Percentiles rank a stretch among this genome's conserved stretches.
phyloP scores from a whole-genome alignment of 2,329 filamentous ascomycete species.

The Grosmannia serpens region DNA sequence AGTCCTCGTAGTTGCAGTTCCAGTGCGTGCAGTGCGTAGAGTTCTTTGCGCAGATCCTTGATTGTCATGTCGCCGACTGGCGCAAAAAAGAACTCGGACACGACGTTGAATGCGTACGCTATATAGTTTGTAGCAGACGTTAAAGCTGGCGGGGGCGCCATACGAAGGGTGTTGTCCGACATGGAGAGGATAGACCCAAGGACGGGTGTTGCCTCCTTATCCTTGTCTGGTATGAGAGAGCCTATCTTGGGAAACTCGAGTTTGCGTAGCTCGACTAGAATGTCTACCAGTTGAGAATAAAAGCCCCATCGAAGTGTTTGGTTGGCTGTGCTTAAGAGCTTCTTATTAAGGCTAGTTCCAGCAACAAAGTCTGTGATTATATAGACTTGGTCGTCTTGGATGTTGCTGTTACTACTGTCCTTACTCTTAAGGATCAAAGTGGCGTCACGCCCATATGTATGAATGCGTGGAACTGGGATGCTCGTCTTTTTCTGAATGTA shows the following conservation, averaged over 20 bases:
- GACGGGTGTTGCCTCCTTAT: not conserved
- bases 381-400: slow-evolving; percentile 9
- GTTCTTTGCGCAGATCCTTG: slow-evolving; percentile 8
- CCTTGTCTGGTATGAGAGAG: slow-evolving; percentile 14
- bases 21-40: slow-evolving; percentile 13
- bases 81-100: slow-evolving; percentile 4
- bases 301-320: not conserved
- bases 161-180: slow-evolving; percentile 2
- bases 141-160: not conserved
- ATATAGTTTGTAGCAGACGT: not conserved
- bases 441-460: slow-evolving; percentile 12
- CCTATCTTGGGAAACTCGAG: slow-evolving; percentile 16
- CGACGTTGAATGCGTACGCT: not conserved
- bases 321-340: not conserved
- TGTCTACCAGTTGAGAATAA: slow-evolving; percentile 16
- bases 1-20: not conserved
- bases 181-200: slow-evolving; percentile 12
- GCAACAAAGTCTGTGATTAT: slow-evolving; percentile 13
- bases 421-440: not conserved
- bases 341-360: slow-evolving; percentile 12
- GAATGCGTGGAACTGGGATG: slow-evolving; percentile 15
- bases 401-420: not conserved
- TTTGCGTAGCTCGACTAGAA: slow-evolving; percentile 13
- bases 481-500: slow-evolving; percentile 9
- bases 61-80: slow-evolving; percentile 4